These are phyloP conservation scores for Quercus bicolor DNA, from an alignment of 306 rosid genomes.

Conservation along the genomic window DNA sequence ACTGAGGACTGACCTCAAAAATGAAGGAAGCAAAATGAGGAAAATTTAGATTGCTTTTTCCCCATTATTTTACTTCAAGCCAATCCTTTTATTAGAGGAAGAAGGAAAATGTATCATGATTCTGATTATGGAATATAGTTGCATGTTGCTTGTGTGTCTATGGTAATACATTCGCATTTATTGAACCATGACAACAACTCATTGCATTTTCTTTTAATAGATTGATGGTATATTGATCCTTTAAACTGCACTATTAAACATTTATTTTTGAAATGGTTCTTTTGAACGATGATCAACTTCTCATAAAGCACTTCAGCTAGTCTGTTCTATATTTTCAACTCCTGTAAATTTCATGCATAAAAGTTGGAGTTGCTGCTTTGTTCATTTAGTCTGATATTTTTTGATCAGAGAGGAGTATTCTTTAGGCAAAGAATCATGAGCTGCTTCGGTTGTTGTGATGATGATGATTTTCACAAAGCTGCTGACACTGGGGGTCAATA, in stretches of 20 bases:
- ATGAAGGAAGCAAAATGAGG: neutral
- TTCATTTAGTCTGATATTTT: conserved; percentile 11
- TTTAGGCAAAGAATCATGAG: conserved; percentile 50
- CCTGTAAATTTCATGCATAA: neutral
- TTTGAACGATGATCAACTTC: conserved; percentile 2
- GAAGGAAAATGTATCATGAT: too few species aligned
- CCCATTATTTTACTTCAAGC: neutral
- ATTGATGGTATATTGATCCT: neutral
- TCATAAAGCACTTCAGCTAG: neutral
- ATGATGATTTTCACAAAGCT: conserved; percentile 52
- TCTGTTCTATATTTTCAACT: neutral
- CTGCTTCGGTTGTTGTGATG: conserved; percentile 77
- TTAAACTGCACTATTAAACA: neutral
- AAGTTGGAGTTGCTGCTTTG: neutral
- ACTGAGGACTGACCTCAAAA: neutral
- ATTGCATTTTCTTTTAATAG: neutral
- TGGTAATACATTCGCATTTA: neutral
- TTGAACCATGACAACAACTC: neutral
- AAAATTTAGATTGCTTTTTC: neutral
- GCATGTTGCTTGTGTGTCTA: too few species aligned
- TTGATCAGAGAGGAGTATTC: conserved; percentile 4
- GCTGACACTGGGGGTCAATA: conserved; percentile 59
- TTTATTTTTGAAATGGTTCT: conserved; percentile 2
- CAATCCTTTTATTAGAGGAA: too few species aligned
- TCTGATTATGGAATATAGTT: too few species aligned